phyloP scores from a whole-genome alignment of 2,329 filamentous ascomycete genomes.

The Fusarium liriodendri region DNA sequence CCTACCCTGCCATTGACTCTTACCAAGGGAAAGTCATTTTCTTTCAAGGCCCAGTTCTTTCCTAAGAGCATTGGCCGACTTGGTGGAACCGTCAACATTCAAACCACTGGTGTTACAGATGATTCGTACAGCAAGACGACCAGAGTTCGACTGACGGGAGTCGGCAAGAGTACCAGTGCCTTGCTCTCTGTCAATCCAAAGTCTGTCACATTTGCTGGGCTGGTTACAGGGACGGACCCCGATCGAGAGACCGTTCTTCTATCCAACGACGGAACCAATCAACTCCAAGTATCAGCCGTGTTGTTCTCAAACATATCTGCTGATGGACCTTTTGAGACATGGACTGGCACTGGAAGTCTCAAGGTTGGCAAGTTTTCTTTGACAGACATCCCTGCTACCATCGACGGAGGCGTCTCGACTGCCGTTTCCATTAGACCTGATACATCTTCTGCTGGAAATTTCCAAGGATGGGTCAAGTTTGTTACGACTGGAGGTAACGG shows the following conservation, averaged over 20 bases:
- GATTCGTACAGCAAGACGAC: constrained; percentile 59
- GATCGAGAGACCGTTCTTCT: constrained; percentile 59
- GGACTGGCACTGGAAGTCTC: constrained; percentile 50
- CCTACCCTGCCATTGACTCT: constrained; percentile 48
- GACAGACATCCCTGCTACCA: constrained; percentile 56
- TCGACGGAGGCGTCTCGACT: constrained; percentile 53
- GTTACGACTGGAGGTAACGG: constrained; percentile 61
- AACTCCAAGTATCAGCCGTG: constrained; percentile 57
- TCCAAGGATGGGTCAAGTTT: constrained; percentile 60
- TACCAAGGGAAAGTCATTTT: constrained; percentile 53
- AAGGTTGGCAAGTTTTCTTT: constrained; percentile 62
- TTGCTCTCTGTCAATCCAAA: constrained; percentile 61
- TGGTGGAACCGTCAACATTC: constrained; percentile 59
- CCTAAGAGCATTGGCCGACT: constrained; percentile 56
- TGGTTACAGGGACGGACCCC: constrained; percentile 56
- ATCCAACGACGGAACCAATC: constrained; percentile 60
- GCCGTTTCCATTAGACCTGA: constrained; percentile 61
- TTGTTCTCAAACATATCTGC: constrained; percentile 57
- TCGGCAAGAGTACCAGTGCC: constrained; percentile 57
- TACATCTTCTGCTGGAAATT: constrained; percentile 59
- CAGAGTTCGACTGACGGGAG: constrained; percentile 60
- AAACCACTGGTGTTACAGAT: constrained; percentile 57
- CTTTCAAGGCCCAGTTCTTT: constrained; percentile 56
- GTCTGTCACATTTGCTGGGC: constrained; percentile 60
- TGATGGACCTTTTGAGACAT: constrained; percentile 57